A percentile compares a stretch with the other conserved stretches of the same genome.
These are phyloP conservation scores for Fonsecaea pugnacius DNA, from an alignment of 2,329 filamentous ascomycete species.

Conservation along the genomic window DNA sequence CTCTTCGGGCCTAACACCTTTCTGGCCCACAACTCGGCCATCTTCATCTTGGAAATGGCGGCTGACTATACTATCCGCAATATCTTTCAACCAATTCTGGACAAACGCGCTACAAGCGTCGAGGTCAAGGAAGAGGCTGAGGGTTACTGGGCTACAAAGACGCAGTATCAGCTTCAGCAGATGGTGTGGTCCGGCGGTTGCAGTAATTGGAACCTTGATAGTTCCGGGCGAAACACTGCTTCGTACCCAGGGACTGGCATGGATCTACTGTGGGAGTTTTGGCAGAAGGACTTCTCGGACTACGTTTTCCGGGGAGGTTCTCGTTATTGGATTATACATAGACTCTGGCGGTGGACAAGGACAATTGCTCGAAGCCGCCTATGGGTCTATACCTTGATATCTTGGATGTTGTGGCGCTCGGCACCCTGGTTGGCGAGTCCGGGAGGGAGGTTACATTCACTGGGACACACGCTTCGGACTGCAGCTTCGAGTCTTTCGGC, in stretches of 20 bases:
- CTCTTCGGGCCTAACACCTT: constrained; percentile 62
- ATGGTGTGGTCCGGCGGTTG: constrained; percentile 55
- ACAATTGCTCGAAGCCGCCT: too few species aligned
- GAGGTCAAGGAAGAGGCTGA: constrained; percentile 57
- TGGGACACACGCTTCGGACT: too few species aligned
- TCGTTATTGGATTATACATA: too few species aligned
- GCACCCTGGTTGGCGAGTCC: too few species aligned
- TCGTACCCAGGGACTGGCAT: constrained; percentile 42
- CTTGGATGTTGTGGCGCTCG: too few species aligned
- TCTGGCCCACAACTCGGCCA: constrained; percentile 64
- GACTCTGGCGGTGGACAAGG: too few species aligned
- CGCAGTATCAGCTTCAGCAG: constrained; percentile 52
- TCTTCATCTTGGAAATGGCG: constrained; percentile 64
- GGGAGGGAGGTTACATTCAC: too few species aligned
- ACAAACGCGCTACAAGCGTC: constrained; percentile 48
- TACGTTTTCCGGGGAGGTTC: too few species aligned
- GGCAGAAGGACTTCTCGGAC: too few species aligned
- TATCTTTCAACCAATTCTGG: constrained; percentile 59
- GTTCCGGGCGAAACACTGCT: constrained; percentile 55
- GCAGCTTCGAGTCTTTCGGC: too few species aligned
- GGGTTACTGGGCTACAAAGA: constrained; percentile 50
- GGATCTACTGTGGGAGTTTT: too few species aligned
- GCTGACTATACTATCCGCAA: constrained; percentile 61
- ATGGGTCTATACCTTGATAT: too few species aligned
- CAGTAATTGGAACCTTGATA: constrained; percentile 55